Evolutionary conservation across 768 basidiomycete species (phyloP).

Genomic region (Collybia mongolica): DNA sequence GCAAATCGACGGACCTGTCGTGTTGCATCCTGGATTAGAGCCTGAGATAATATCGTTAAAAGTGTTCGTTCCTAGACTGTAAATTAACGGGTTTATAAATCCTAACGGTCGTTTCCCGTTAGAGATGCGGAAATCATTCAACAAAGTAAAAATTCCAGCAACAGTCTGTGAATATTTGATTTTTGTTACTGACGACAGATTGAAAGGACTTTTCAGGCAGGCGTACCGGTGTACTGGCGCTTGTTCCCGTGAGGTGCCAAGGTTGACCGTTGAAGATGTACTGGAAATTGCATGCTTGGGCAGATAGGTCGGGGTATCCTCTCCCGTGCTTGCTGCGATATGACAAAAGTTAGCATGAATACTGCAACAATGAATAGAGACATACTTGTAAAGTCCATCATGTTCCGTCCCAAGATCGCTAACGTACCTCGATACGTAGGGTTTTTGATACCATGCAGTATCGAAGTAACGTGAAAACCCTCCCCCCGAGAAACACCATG

Average conservation of each 20-base stretch:
- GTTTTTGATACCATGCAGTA: constrained; percentile 49
- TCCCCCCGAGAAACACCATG: constrained; percentile 61
- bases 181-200: too few species aligned
- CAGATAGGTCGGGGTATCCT: constrained; percentile 60
- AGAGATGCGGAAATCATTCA: constrained; percentile 60
- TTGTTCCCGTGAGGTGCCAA: constrained; percentile 50
- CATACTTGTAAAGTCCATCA: constrained; percentile 53
- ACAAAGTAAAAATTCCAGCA: constrained; percentile 56
- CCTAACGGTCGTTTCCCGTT: constrained; percentile 47
- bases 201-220: too few species aligned
- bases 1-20: constrained; percentile 35
- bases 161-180: too few species aligned
- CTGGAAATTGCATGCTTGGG: constrained; percentile 55
- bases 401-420: constrained; percentile 44
- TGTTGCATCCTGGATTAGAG: constrained; percentile 63
- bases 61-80: constrained; percentile 37
- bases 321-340: constrained; percentile 42
- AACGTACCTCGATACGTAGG: constrained; percentile 45
- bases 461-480: constrained; percentile 64
- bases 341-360: constrained; percentile 1
- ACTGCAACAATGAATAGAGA: neutral
- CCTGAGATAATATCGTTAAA: constrained; percentile 63
- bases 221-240: constrained; percentile 54
- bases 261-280: constrained; percentile 48
- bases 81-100: constrained; percentile 54